Base-by-base conservation (phyloP, 108 stramenopile genomes). In the Skeletonema grethae region DNA sequence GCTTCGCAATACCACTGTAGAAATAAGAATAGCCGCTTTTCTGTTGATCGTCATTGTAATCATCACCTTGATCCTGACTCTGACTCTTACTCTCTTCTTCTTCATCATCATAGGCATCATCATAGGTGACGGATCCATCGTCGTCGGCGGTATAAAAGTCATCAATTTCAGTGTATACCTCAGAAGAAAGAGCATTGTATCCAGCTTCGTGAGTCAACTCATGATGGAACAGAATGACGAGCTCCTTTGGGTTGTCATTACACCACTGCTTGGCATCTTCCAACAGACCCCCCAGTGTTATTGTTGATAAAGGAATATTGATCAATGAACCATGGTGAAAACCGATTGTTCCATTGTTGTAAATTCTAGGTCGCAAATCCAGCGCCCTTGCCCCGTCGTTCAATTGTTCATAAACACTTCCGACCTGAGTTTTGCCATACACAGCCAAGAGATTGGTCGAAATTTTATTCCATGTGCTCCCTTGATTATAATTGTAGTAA, bases 371-470 rank as follows among this genome's bases (percentile, higher is more conserved):
- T 20, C 91, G 78, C 24, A 92, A 60, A 77, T 92, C 88, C 38
- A 92, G 62, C 5, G 91, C 91, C 8, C 91, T 65, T 0, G 87
- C 91, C 7, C 91, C 91, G 59, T 89, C 76, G 29, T 92, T 67
- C 4, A 92, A 72, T 61, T 89, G 88, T 35, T 88, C 50, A 65
- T 89, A 89, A 12, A 82, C 88, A 2, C 71, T 69, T 2, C 88
- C 87, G 10, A 78, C 46, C 72, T 92, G 91, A 50, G 78, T 92
- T 50, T 89, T 92, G 34, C 85, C 80, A 67, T 89, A 92, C n/a
- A 79, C 70, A 12, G 75, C 78, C 11, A 83, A 32, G 1, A 85
- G 29, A 10, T 61, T 69, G 20, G 57, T 72, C 16, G 75, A 59
- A 20, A 78, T 58, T 8, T 34, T 74, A 38, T 46, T 61, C 56